Evolutionary conservation across 139 green algal genomes (phyloP), one percentile per base, ranked within the genome.

Genomic region (Raphidocelis subcapitata): DNA sequence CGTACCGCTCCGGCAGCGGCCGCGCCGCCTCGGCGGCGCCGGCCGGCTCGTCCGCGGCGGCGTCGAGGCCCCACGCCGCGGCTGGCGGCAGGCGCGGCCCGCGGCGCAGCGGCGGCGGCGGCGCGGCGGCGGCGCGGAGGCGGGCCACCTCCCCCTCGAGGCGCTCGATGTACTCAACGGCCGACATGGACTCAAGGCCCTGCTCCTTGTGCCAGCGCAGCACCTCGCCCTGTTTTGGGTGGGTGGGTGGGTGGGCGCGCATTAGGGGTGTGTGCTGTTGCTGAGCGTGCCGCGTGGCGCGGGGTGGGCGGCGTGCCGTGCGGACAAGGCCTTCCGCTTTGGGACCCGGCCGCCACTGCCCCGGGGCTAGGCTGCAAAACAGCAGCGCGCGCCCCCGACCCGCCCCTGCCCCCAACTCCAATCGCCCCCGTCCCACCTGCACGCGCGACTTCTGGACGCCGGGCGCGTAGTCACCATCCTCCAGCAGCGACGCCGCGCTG

Each of bases 101-200:
- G 54, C 54, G n/a, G 54, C 12, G 54, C 54, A 14, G 54, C 54
- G 24, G 54, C 54, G 24, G 54, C 54, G 54, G 24, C 24, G 24
- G 54, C 54, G 54, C 54, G 24, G n/a, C 24, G 54, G 54, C 54
- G 24, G 12, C 54, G 24, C 62, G 69, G 16, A 91, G 66, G 18
- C 61, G 41, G 2, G 26, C 35, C 29, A 90, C 59, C 52, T 92
- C 82, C 1, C 46, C 69, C 69, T 95, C 89, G 10, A 96, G 79
- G 49, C 84, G 60, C 64, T 92, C 77, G 28, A 96, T 94, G 84
- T 96, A 97, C 31, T 91, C 62, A 10, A 79, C 61, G 18, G 86
- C 91, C 15, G 80, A 72, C 35, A 93, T 31, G 5, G 65, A 35
- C 64, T 88, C 80, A 23, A 82, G 54, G 14, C 83, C 91, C 15